phyloP scores from a whole-genome alignment of 2,329 filamentous ascomycete genomes.

The Trichoderma simmonsii region DNA sequence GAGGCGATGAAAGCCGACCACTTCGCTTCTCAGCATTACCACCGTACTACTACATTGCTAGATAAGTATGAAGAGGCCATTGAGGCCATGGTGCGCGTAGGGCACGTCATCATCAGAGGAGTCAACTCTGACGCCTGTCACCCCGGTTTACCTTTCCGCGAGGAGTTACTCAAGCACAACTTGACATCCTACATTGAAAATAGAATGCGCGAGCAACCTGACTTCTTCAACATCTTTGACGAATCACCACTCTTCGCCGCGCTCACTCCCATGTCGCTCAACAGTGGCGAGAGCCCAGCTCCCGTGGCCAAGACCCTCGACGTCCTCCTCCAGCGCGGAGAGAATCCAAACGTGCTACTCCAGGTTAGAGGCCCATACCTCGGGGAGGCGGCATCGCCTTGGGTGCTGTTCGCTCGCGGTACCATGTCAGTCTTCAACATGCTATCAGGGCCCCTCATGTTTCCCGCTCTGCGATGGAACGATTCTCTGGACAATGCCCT shows the following conservation, averaged over 20 bases:
- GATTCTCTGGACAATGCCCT: background rate
- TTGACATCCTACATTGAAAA: background rate
- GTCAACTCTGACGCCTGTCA: background rate
- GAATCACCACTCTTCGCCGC: background rate
- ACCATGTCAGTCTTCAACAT: background rate
- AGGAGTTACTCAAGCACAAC: background rate
- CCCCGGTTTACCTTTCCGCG: background rate
- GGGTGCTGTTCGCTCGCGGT: background rate
- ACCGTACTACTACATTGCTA: background rate
- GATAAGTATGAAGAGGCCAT: background rate
- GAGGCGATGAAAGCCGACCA: background rate
- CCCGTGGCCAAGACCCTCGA: background rate
- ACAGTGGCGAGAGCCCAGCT: background rate
- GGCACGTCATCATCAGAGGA: background rate
- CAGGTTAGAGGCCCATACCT: background rate
- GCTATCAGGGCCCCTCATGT: background rate
- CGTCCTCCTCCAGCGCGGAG: background rate
- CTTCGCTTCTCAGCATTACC: background rate
- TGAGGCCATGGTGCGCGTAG: background rate
- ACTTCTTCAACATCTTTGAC: background rate
- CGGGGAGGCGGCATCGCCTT: background rate
- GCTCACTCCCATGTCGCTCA: background rate
- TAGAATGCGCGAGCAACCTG: background rate
- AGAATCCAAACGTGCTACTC: background rate
- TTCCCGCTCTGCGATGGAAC: background rate